A percentile compares a stretch with the other conserved stretches of the same genome.
phyloP scores from a whole-genome alignment of 1,284 basidiomycete genomes.

The Amylostereum areolatum region DNA sequence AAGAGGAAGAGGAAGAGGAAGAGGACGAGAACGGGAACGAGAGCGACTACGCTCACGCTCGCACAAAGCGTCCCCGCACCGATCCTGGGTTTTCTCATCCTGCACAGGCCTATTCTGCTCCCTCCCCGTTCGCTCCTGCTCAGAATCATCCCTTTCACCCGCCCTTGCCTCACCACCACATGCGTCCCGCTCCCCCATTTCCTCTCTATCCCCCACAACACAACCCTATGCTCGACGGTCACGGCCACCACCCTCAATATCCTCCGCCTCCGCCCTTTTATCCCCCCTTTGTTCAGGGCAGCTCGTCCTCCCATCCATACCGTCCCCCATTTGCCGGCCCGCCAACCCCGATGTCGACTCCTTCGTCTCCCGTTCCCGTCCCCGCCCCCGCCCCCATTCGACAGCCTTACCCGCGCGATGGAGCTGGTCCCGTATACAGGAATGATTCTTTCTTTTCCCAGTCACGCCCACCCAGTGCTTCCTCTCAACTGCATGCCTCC shows the following conservation, averaged over 20 bases:
- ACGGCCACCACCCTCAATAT: constrained; percentile 6
- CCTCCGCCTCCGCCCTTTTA: constrained; percentile 12
- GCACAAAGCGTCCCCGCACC: constrained; percentile 34
- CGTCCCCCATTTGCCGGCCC: constrained; percentile 1
- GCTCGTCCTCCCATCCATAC: not conserved
- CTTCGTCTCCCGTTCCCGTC: not conserved
- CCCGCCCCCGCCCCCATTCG: not conserved
- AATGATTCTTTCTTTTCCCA: too few relatives aligned
- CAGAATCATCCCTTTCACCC: constrained; percentile 1
- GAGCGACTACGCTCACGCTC: constrained; percentile 12
- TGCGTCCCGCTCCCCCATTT: constrained; percentile 17
- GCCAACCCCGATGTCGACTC: not conserved
- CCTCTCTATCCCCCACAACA: not conserved
- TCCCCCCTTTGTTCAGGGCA: not conserved
- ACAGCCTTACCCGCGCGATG: not conserved
- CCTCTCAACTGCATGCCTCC: too few relatives aligned
- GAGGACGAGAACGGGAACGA: too few relatives aligned
- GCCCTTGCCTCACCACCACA: constrained; percentile 4
- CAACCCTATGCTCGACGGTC: not conserved
- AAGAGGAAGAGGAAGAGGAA: constrained; percentile 16
- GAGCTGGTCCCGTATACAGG: not conserved
- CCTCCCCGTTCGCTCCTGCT: constrained; percentile 13
- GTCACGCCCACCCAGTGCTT: too few relatives aligned
- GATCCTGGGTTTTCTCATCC: constrained; percentile 25
- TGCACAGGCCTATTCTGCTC: not conserved